phyloP scores from a whole-genome alignment of 2,329 filamentous ascomycete species.

The Akanthomyces uredinophilus region DNA sequence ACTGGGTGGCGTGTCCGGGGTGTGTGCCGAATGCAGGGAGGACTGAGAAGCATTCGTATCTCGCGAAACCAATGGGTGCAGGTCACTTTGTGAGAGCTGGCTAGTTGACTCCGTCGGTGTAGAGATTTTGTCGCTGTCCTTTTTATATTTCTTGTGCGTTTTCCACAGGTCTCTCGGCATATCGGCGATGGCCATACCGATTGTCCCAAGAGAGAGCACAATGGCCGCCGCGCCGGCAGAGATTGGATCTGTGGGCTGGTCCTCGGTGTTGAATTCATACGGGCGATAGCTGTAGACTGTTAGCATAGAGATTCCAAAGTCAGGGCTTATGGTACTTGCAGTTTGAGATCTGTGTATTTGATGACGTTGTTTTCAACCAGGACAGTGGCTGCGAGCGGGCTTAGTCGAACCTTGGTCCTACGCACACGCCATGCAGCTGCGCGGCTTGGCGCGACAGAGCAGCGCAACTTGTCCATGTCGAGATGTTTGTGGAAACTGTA shows the following conservation, averaged over 20 bases:
- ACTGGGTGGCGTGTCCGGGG: not conserved
- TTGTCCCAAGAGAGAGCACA: constrained; percentile 73
- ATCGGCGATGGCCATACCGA: constrained; percentile 79
- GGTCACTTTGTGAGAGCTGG: constrained; percentile 4
- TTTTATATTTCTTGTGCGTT: constrained; percentile 23
- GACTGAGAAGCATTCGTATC: not conserved
- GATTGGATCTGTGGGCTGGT: constrained; percentile 74
- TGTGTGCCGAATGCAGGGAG: not conserved
- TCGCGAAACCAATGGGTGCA: not conserved
- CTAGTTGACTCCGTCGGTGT: constrained; percentile 2
- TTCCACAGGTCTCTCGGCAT: constrained; percentile 56
- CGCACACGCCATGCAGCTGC: constrained; percentile 72
- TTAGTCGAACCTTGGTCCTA: constrained; percentile 61
- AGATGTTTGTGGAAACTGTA: constrained; percentile 69
- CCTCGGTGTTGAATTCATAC: constrained; percentile 69
- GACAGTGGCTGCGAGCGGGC: constrained; percentile 65
- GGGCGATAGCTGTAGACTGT: constrained; percentile 38
- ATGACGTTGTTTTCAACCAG: constrained; percentile 61
- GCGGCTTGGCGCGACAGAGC: constrained; percentile 61
- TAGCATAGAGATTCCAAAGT: constrained; percentile 8
- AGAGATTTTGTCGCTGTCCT: constrained; percentile 9
- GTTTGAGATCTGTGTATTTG: constrained; percentile 64
- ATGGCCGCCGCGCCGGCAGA: constrained; percentile 72
- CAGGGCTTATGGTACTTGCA: constrained; percentile 44
- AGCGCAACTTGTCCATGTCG: constrained; percentile 60